Conservation (phyloP, 139 green algal species). For the Coelastrella sp. region DNA sequence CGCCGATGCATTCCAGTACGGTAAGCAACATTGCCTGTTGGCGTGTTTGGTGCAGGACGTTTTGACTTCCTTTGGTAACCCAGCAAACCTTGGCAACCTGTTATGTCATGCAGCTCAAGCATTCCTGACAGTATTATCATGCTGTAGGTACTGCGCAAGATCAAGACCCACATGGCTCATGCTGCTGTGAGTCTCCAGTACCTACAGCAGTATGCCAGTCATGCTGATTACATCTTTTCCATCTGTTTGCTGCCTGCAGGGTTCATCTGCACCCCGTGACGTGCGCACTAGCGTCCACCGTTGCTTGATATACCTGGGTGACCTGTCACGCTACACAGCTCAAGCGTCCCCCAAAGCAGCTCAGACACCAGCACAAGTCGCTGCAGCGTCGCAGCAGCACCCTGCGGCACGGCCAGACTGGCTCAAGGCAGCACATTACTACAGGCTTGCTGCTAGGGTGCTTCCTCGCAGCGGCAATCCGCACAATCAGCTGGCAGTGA, state of each 20-base stretch:
- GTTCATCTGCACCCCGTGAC: constrained; percentile 29
- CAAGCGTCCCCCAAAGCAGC: constrained; percentile 46
- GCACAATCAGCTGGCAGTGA: constrained; percentile 90
- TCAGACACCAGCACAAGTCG: background rate
- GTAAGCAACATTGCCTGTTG: background rate
- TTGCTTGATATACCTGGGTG: constrained; percentile 83
- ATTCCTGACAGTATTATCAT: too few species aligned
- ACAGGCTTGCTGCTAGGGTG: constrained; percentile 61
- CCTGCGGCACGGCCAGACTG: constrained; percentile 28
- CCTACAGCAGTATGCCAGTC: too few species aligned
- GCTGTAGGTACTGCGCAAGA: too few species aligned
- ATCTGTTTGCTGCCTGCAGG: constrained; percentile 2
- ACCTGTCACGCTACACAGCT: constrained; percentile 68
- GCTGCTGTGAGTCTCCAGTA: too few species aligned
- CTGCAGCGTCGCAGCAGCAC: background rate
- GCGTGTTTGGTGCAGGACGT: too few species aligned
- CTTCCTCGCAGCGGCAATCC: constrained; percentile 74
- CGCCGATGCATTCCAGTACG: constrained; percentile 6
- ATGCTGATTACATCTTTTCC: background rate
- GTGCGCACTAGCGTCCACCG: constrained; percentile 53
- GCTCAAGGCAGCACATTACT: constrained; percentile 50
- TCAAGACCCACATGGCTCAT: too few species aligned
- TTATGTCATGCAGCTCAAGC: too few species aligned
- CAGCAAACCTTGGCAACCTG: too few species aligned
- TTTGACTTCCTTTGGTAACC: too few species aligned